A percentile compares a stretch with the other conserved stretches of the same genome.
Conservation (phyloP, 2,329 filamentous ascomycete species). For the Rhynchosporium secalis region DNA sequence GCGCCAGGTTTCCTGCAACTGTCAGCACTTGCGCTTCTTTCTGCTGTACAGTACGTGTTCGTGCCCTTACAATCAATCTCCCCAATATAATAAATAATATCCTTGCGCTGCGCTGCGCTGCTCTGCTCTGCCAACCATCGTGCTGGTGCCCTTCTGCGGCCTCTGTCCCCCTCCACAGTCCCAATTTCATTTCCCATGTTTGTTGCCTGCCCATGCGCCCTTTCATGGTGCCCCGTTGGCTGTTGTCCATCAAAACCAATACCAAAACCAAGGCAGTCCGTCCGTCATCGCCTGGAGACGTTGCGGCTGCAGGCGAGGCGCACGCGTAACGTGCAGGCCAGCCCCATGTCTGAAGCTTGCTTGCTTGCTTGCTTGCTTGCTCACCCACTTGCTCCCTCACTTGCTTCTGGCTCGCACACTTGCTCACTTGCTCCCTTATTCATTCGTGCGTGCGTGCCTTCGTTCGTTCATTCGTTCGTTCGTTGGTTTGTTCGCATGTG, state of each 20-base stretch:
- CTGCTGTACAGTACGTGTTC: too few relatives aligned
- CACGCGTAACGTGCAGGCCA: neutral
- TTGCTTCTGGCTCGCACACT: neutral
- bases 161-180: neutral
- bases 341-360: neutral
- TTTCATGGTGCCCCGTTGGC: neutral
- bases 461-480: too few relatives aligned
- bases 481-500: neutral
- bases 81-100: too few relatives aligned
- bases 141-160: too few relatives aligned
- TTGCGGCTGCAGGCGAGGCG: neutral
- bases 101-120: too few relatives aligned
- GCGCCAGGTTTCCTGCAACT: too few relatives aligned
- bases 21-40: too few relatives aligned
- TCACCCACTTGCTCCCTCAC: too few relatives aligned
- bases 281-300: constrained; percentile 25
- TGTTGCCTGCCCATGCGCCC: too few relatives aligned
- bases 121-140: too few relatives aligned
- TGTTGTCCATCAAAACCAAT: neutral
- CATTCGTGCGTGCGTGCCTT: too few relatives aligned
- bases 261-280: constrained; percentile 20
- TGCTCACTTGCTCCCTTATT: neutral
- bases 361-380: neutral
- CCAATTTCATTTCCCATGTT: neutral
- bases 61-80: too few relatives aligned